These are phyloP conservation scores for Russula sp. DNA, from an alignment of 768 basidiomycete genomes.

Conservation along the genomic window DNA sequence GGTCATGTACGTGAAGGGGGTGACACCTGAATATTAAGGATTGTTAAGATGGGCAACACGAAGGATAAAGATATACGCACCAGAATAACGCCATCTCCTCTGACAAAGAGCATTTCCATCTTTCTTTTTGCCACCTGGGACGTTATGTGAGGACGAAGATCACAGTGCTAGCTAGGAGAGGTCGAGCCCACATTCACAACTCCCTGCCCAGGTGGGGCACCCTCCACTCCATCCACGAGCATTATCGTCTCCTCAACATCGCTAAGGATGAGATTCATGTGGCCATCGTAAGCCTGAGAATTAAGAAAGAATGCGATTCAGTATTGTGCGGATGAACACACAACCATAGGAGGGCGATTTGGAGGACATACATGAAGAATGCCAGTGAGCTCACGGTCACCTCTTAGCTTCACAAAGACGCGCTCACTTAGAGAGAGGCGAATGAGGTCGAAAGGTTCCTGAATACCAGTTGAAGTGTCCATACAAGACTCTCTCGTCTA, in stretches of 20 bases:
- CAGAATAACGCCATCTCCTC: slow-evolving; percentile 95
- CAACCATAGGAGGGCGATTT: slow-evolving; percentile 19
- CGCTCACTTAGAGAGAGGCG: slow-evolving; percentile 95
- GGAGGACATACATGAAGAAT: slow-evolving; percentile 75
- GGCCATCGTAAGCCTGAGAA: slow-evolving; percentile 95
- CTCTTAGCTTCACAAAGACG: slow-evolving; percentile 95
- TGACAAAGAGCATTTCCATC: slow-evolving; percentile 96
- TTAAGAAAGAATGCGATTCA: slow-evolving; percentile 24
- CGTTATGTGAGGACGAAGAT: neutral
- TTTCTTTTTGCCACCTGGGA: slow-evolving; percentile 84
- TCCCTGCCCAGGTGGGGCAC: slow-evolving; percentile 51
- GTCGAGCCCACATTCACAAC: slow-evolving; percentile 58
- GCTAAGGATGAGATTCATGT: slow-evolving; percentile 98
- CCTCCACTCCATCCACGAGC: slow-evolving; percentile 85
- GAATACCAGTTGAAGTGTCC: slow-evolving; percentile 75
- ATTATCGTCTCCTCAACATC: slow-evolving; percentile 98
- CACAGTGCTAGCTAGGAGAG: neutral
- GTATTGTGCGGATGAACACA: slow-evolving; percentile 16
- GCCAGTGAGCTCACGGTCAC: slow-evolving; percentile 88
- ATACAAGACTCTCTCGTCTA: slow-evolving; percentile 38
- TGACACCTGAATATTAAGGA: slow-evolving; percentile 54
- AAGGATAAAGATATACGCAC: slow-evolving; percentile 41
- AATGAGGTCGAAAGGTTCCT: slow-evolving; percentile 97
- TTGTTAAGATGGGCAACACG: slow-evolving; percentile 17
- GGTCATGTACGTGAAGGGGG: slow-evolving; percentile 70